phyloP scores from a whole-genome alignment of 164 flowering plant genomes.

The Macadamia tetraphylla region DNA sequence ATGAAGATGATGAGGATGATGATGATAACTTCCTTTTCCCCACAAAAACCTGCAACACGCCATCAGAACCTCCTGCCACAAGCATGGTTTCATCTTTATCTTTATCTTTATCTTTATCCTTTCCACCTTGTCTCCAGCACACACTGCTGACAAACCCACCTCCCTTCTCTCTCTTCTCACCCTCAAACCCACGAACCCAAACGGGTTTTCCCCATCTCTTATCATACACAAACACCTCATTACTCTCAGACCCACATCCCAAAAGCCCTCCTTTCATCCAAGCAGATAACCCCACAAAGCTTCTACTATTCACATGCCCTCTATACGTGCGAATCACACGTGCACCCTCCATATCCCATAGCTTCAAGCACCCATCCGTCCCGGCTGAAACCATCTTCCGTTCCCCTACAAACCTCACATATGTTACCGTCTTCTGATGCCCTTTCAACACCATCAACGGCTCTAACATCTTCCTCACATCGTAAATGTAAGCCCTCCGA shows the following conservation, averaged over 20 bases:
- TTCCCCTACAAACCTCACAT: slow-evolving; percentile 35
- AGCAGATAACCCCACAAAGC: slow-evolving; percentile 66
- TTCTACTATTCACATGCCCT: slow-evolving; percentile 52
- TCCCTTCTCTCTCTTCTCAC: slow-evolving; percentile 1
- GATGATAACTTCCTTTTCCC: slow-evolving; percentile 24
- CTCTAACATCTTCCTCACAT: slow-evolving; percentile 30
- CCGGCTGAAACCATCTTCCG: slow-evolving; percentile 36
- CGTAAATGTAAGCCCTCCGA: slow-evolving; percentile 46
- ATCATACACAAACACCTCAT: slow-evolving; percentile 59
- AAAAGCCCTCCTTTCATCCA: slow-evolving; percentile 54
- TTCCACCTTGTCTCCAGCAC: slow-evolving; percentile 52
- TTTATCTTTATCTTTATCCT: slow-evolving; percentile 14
- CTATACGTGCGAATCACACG: slow-evolving; percentile 33
- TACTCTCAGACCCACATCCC: slow-evolving; percentile 66
- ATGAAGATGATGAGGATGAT: background rate
- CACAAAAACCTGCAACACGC: slow-evolving; percentile 44
- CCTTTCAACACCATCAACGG: slow-evolving; percentile 44
- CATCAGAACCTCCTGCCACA: slow-evolving; percentile 67
- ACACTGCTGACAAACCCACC: slow-evolving; percentile 52
- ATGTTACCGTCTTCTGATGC: slow-evolving; percentile 55
- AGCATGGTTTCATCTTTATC: slow-evolving; percentile 31
- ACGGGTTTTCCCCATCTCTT: slow-evolving; percentile 63
- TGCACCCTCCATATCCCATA: slow-evolving; percentile 33
- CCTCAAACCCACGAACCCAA: slow-evolving; percentile 50
- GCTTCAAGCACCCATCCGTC: slow-evolving; percentile 54